Percentiles rank a stretch among this genome's conserved stretches.
phyloP scores from a whole-genome alignment of 2,329 filamentous ascomycete species.

The Xylaria sp. region DNA sequence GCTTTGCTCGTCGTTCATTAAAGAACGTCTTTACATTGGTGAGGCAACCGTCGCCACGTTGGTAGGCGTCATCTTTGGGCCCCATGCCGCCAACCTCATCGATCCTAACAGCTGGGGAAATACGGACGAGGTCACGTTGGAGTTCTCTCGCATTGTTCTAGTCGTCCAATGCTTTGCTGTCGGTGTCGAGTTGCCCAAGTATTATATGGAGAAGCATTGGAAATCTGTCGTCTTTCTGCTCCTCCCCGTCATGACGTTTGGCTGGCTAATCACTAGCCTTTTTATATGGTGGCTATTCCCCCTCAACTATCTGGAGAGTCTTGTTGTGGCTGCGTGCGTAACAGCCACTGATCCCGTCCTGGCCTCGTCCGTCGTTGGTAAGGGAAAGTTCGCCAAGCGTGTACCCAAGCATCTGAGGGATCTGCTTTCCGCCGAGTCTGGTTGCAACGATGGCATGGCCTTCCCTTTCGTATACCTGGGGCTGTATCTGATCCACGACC shows the following conservation, averaged over 20 bases:
- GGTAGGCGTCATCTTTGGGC: constrained; percentile 87
- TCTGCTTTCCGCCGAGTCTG: constrained; percentile 91
- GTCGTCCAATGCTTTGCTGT: constrained; percentile 94
- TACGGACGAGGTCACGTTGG: constrained; percentile 83
- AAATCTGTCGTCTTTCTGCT: constrained; percentile 86
- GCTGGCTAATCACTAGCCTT: constrained; percentile 90
- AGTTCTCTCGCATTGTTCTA: constrained; percentile 87
- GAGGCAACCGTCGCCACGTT: constrained; percentile 94
- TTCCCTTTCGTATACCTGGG: constrained; percentile 97
- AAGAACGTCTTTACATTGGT: constrained; percentile 97
- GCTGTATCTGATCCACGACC: constrained; percentile 86
- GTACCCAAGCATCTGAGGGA: constrained; percentile 98
- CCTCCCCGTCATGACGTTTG: constrained; percentile 95
- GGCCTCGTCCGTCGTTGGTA: constrained; percentile 96
- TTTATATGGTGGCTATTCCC: constrained; percentile 93
- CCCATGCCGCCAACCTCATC: constrained; percentile 81
- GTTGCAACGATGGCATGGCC: constrained; percentile 99
- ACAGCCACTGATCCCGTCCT: constrained; percentile 97
- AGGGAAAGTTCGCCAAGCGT: constrained; percentile 97
- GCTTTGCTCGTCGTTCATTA: constrained; percentile 97
- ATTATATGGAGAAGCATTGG: constrained; percentile 99
- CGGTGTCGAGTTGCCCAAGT: constrained; percentile 86
- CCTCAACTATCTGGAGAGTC: constrained; percentile 86
- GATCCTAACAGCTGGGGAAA: constrained; percentile 79
- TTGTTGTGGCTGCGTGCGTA: constrained; percentile 88